Evolutionary conservation across 768 basidiomycete genomes (phyloP), one percentile per base, ranked within the genome.

Genomic region (Boletus subcaerulescens): DNA sequence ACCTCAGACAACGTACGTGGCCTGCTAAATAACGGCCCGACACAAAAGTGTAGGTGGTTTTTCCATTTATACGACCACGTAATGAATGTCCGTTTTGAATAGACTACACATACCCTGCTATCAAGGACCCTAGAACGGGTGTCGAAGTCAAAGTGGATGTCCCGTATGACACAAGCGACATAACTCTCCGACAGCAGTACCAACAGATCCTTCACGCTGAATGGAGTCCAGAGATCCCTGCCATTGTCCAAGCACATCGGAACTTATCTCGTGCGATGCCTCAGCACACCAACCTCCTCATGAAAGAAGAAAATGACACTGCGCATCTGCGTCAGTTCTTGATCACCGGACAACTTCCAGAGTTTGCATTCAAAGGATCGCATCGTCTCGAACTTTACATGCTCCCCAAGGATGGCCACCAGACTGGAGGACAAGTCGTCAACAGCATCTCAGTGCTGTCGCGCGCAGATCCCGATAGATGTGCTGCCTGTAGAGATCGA

Each of bases 61-160:
- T 15, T n/a, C 15, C 7, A 22, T 20, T 5, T 4, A 26, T 3
- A 14, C 4, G 11, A 46, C 9, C 8, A 11, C 10, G 5, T 29
- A 15, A 50, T 31, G 9, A 45, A 48, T 5, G 3, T 18, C 12
- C 3, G 7, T 29, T 29, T 45, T 18, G n/a, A 12, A 53, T 32
- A 63, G 62, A 64, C 39, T 63, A 63, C 36, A 61, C 62, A 14
- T 63, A 63, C 29, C 62, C 62, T 26, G 22, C 55, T 7, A 61
- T 63, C 24, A 58, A 12, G 15, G 62, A 61, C 26, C 29, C 47
- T 18, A n/a, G 3, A 8, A 51, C 52, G 7, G 45, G 45, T 9
- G 13, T 6, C 11, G 40, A 48, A 14, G 59, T 65, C 35, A 39
- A 61, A 36, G 62, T 64, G 20, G 48, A 58, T 13, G 48, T 35